phyloP scores from a whole-genome alignment of 176 grass and related monocot species.

The Chloris gayana region DNA sequence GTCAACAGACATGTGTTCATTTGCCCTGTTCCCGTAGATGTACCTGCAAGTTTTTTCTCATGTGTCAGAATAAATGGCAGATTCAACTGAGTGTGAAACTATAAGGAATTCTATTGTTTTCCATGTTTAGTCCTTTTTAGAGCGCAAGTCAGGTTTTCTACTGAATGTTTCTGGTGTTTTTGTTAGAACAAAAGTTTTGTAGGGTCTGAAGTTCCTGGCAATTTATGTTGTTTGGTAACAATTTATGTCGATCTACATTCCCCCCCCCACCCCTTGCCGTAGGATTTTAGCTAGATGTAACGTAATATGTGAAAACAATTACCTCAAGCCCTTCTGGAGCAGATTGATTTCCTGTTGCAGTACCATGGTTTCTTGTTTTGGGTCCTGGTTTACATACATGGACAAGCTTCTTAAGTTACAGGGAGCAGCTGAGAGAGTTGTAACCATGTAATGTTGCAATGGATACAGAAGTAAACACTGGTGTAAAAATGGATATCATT shows the following conservation, averaged over 20 bases:
- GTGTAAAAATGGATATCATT: not conserved
- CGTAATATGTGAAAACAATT: not conserved
- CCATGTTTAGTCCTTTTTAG: not conserved
- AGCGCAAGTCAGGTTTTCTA: not conserved
- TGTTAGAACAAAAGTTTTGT: not conserved
- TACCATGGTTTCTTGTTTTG: constrained; percentile 64
- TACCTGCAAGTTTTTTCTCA: constrained; percentile 53
- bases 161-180: not conserved
- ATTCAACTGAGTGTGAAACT: not conserved
- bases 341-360: constrained; percentile 84
- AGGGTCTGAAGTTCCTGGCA: not conserved
- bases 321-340: constrained; percentile 86
- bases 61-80: not conserved
- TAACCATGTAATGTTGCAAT: not conserved
- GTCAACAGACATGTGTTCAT: constrained; percentile 74
- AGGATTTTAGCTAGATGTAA: not conserved
- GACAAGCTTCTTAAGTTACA: constrained; percentile 1
- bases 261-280: not conserved
- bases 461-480: not conserved
- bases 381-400: constrained; percentile 57
- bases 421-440: not conserved
- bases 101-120: not conserved
- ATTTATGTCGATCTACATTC: not conserved
- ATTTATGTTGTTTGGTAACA: not conserved
- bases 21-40: constrained; percentile 66